A percentile compares a stretch with the other conserved stretches of the same genome.
Conservation (phyloP, 2,329 filamentous ascomycete species). For the Phialocephala subalpina region DNA sequence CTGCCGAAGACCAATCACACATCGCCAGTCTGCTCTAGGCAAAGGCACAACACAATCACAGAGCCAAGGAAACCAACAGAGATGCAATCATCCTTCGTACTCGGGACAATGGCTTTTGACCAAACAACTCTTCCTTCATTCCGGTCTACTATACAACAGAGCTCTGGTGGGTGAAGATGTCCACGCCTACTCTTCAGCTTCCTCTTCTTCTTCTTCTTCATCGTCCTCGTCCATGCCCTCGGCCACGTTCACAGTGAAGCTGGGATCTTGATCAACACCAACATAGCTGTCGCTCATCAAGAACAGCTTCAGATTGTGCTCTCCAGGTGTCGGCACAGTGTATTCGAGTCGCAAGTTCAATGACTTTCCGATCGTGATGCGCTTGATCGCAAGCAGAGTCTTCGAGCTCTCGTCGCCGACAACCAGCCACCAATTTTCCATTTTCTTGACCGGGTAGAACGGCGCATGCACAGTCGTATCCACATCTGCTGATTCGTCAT, state of each 20-base stretch:
- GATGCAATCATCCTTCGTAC: constrained; percentile 27
- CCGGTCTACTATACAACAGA: constrained; percentile 44
- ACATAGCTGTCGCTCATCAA: constrained; percentile 98
- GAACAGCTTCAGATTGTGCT: constrained; percentile 89
- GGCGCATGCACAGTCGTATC: constrained; percentile 91
- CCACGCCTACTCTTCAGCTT: constrained; percentile 54
- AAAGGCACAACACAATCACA: constrained; percentile 41
- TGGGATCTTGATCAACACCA: constrained; percentile 94
- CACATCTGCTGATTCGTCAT: constrained; percentile 71
- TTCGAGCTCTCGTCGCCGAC: constrained; percentile 92
- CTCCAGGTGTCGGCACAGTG: constrained; percentile 82
- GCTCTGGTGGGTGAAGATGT: constrained; percentile 28
- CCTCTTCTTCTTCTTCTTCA: constrained; percentile 84
- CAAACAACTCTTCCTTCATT: constrained; percentile 34
- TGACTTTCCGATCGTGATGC: constrained; percentile 83
- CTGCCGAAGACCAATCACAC: constrained; percentile 36
- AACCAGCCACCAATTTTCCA: constrained; percentile 98
- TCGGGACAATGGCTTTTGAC: constrained; percentile 30
- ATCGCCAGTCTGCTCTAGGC: constrained; percentile 26
- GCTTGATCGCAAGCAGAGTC: constrained; percentile 90
- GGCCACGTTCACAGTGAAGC: constrained; percentile 83
- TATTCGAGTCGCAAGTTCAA: constrained; percentile 86
- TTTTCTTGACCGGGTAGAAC: constrained; percentile 91
- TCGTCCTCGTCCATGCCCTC: constrained; percentile 97
- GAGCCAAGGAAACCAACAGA: constrained; percentile 35